These are phyloP conservation scores for Babesia ovis DNA, from an alignment of 169 alveolate species.

Conservation along the genomic window DNA sequence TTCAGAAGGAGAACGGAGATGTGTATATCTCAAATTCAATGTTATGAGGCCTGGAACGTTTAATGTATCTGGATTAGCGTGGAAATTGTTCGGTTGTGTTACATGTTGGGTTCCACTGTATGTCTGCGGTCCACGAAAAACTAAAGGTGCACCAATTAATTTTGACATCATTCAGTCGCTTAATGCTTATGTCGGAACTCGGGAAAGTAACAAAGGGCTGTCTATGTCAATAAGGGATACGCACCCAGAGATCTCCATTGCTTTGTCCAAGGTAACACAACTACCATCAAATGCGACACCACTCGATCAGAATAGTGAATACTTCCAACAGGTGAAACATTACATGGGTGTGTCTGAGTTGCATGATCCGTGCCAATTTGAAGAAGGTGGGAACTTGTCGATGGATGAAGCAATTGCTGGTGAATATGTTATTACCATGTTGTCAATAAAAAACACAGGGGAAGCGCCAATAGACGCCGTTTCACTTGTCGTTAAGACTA, in stretches of 20 bases:
- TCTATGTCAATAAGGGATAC: conserved; percentile 12
- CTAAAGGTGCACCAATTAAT: conserved; percentile 17
- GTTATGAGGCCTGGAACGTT: conserved; percentile 22
- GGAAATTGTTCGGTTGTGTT: conserved; percentile 58
- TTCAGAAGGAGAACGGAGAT: conserved; percentile 32
- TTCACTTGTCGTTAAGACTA: conserved; percentile 12
- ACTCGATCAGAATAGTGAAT: background rate
- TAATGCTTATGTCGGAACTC: background rate
- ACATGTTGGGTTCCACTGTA: conserved; percentile 59
- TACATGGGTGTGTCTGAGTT: background rate
- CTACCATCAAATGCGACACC: conserved; percentile 14
- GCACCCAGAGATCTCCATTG: conserved; percentile 13
- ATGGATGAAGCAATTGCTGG: conserved; percentile 33
- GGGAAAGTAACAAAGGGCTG: conserved; percentile 12
- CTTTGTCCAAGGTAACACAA: conserved; percentile 32
- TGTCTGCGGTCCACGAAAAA: conserved; percentile 34
- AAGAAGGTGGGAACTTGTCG: conserved; percentile 16
- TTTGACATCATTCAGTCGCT: background rate
- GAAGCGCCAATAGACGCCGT: conserved; percentile 6
- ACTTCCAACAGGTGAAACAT: background rate
- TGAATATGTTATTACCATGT: conserved; percentile 38
- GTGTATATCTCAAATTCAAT: conserved; percentile 33
- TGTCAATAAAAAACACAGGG: conserved; percentile 28
- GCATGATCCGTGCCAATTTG: background rate
- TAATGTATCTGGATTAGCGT: conserved; percentile 36